phyloP scores from a whole-genome alignment of 306 rosid species.

The Acacia confusa region DNA sequence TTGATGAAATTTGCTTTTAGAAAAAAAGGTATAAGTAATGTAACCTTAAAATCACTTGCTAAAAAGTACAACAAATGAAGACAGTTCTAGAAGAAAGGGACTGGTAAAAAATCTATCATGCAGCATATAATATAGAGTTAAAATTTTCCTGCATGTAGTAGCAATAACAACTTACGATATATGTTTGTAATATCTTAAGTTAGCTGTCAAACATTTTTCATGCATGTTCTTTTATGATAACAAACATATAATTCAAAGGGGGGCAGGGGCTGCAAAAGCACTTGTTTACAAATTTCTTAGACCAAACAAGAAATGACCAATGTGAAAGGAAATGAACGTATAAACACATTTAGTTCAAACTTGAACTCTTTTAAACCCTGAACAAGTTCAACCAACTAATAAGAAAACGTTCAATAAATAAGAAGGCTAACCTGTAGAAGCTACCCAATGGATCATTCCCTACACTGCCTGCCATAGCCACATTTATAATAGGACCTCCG shows the following conservation, averaged over 20 bases:
- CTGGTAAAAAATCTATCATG: background rate
- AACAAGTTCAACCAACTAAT: conserved; percentile 18
- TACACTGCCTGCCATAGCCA: conserved; percentile 92
- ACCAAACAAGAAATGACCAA: background rate
- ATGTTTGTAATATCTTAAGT: background rate
- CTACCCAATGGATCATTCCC: conserved; percentile 95
- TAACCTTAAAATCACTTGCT: background rate
- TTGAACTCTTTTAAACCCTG: background rate
- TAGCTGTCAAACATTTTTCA: background rate
- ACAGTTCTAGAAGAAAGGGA: background rate
- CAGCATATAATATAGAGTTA: background rate
- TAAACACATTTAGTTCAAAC: background rate
- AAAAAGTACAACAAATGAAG: background rate
- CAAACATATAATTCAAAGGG: background rate
- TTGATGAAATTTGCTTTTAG: background rate
- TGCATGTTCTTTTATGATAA: background rate
- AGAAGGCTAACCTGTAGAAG: conserved; percentile 72
- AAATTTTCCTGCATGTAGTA: background rate
- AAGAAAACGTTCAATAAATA: conserved; percentile 13
- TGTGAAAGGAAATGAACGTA: background rate
- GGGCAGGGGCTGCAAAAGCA: background rate
- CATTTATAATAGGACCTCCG: conserved; percentile 62
- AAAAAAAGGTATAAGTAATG: conserved; percentile 4
- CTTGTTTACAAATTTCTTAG: background rate
- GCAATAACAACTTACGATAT: background rate